Evolutionary conservation across 164 flowering plant species (phyloP).

Genomic region (Stephania japonica): DNA sequence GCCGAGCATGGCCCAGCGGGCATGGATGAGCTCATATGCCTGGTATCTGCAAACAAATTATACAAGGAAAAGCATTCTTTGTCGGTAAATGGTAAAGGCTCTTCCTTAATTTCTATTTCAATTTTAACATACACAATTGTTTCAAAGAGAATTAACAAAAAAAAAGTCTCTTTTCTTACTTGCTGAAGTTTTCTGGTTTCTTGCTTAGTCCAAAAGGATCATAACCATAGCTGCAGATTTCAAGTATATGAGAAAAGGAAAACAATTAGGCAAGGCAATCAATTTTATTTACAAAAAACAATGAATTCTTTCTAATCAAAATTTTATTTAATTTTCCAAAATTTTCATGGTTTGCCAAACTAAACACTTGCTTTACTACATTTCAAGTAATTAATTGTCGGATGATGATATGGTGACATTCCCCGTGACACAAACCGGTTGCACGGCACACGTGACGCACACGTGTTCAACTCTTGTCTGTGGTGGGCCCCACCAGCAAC

Average conservation of each 20-base stretch:
- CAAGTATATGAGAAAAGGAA: not conserved
- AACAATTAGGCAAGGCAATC: not conserved
- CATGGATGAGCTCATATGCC: conserved; percentile 83
- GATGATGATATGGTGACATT: too few relatives aligned
- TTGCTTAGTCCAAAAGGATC: conserved; percentile 97
- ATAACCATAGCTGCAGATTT: conserved; percentile 77
- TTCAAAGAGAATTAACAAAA: not conserved
- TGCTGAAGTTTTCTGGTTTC: conserved; percentile 89
- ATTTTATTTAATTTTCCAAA: not conserved
- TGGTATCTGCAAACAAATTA: conserved; percentile 57
- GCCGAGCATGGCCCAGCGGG: conserved; percentile 98
- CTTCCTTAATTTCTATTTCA: not conserved
- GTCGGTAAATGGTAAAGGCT: not conserved
- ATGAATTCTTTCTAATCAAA: too few relatives aligned
- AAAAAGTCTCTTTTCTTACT: conserved; percentile 35
- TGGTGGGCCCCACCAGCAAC: too few relatives aligned
- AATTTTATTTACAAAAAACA: not conserved
- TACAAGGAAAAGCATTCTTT: not conserved
- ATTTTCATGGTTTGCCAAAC: not conserved
- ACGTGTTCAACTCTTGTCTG: too few relatives aligned
- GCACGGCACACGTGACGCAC: too few relatives aligned
- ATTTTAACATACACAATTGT: not conserved
- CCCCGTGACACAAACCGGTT: too few relatives aligned
- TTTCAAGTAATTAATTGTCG: not conserved
- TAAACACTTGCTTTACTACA: not conserved